Percentiles rank a stretch among this genome's conserved stretches.
These are phyloP conservation scores for Skeletonema menzelii DNA, from an alignment of 108 stramenopile species.

Conservation along the genomic window DNA sequence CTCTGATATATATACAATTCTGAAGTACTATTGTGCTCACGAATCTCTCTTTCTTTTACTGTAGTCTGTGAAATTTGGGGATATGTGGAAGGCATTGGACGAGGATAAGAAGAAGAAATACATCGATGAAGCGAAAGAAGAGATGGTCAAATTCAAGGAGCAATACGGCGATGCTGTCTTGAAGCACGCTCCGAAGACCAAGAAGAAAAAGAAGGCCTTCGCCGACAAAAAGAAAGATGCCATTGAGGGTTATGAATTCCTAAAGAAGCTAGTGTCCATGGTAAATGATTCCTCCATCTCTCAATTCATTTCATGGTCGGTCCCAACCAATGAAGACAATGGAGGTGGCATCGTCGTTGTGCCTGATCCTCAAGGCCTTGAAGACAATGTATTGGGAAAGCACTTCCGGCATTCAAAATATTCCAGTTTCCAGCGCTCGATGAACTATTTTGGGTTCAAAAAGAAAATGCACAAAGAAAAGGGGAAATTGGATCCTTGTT, in stretches of 20 bases:
- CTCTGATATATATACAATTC: background rate
- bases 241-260: background rate
- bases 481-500: background rate
- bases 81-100: background rate
- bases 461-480: conserved; percentile 42
- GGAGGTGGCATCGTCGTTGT: conserved; percentile 38
- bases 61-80: background rate
- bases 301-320: conserved; percentile 42
- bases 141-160: background rate
- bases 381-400: conserved; percentile 39
- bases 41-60: background rate
- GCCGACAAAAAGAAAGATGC: background rate
- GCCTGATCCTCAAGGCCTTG: conserved; percentile 38
- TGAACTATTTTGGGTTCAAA: conserved; percentile 66
- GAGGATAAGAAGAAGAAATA: background rate
- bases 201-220: background rate
- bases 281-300: conserved; percentile 27
- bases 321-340: conserved; percentile 1
- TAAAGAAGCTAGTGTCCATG: conserved; percentile 20
- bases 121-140: background rate
- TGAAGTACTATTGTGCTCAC: background rate
- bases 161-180: background rate
- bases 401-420: conserved; percentile 58
- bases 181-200: background rate
- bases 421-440: conserved; percentile 49